Conservation (phyloP, 2,329 filamentous ascomycete genomes). For the Colletotrichum euphorbiae region DNA sequence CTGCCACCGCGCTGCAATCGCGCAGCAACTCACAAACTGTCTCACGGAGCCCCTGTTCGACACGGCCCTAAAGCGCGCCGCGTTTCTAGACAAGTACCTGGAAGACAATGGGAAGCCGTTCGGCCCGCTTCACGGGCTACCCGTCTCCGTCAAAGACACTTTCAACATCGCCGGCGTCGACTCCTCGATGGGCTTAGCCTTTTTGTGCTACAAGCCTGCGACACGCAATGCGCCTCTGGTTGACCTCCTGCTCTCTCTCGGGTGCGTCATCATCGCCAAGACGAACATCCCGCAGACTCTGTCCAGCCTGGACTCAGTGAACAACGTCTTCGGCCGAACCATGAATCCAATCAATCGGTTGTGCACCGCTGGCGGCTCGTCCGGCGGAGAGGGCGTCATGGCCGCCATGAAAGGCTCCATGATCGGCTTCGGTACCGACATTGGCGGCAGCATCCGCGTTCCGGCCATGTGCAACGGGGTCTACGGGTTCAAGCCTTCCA, state of each 20-base stretch:
- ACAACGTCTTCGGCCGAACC: conserved; percentile 34
- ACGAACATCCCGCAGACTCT: conserved; percentile 47
- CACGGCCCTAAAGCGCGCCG: conserved; percentile 59
- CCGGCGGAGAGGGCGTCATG: conserved; percentile 32
- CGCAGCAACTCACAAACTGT: conserved; percentile 68
- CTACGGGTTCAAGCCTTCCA: conserved; percentile 36
- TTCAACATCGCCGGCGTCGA: conserved; percentile 59
- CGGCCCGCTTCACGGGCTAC: conserved; percentile 72
- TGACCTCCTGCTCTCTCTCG: conserved; percentile 47
- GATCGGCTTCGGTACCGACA: conserved; percentile 32
- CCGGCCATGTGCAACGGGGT: conserved; percentile 37
- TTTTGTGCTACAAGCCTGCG: conserved; percentile 48
- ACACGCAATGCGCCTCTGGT: conserved; percentile 46
- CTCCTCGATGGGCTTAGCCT: conserved; percentile 54
- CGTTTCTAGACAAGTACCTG: conserved; percentile 60
- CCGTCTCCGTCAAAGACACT: conserved; percentile 63
- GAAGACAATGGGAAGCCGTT: conserved; percentile 54
- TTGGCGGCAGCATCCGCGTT: conserved; percentile 36
- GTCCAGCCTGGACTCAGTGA: conserved; percentile 38
- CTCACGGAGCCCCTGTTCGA: conserved; percentile 65
- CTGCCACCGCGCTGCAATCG: conserved; percentile 48
- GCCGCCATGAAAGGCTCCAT: conserved; percentile 28
- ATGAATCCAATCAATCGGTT: conserved; percentile 36
- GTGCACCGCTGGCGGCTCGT: conserved; percentile 34
- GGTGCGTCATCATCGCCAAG: conserved; percentile 41